A percentile compares a stretch with the other conserved stretches of the same genome.
Evolutionary conservation across 768 basidiomycete species (phyloP).

Genomic region (Boletus bicolor): DNA sequence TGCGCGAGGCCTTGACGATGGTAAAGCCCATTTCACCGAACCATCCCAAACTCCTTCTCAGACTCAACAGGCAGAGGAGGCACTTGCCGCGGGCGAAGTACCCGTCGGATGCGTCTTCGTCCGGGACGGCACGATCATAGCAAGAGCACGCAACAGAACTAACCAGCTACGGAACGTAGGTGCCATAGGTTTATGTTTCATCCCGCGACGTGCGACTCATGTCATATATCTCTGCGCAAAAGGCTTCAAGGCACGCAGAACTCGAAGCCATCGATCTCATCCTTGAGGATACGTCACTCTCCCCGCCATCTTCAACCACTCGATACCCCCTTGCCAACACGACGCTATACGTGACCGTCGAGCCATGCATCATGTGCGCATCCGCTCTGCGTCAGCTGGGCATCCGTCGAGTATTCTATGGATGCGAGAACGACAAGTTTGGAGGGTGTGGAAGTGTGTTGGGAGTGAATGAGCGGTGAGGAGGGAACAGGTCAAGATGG

Average conservation of each 20-base stretch:
- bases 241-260: constrained; percentile 95
- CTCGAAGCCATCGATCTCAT: constrained; percentile 94
- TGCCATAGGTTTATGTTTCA: neutral
- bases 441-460: constrained; percentile 96
- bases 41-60: constrained; percentile 3
- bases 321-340: constrained; percentile 71
- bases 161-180: constrained; percentile 90
- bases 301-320: constrained; percentile 38
- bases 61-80: constrained; percentile 72
- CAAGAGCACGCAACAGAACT: constrained; percentile 87
- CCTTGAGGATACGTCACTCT: constrained; percentile 57
- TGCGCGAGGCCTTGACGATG: constrained; percentile 83
- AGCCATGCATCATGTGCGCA: constrained; percentile 99
- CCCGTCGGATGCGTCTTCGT: constrained; percentile 98
- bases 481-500: constrained; percentile 4
- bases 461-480: constrained; percentile 75
- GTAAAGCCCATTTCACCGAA: constrained; percentile 35
- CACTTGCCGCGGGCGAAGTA: constrained; percentile 80
- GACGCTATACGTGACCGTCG: constrained; percentile 95
- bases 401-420: constrained; percentile 86
- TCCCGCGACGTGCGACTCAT: neutral
- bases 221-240: constrained; percentile 30
- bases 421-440: constrained; percentile 93
- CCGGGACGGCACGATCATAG: constrained; percentile 70
- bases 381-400: constrained; percentile 93